Percentiles rank a stretch among this genome's conserved stretches.
Conservation (phyloP, 2,329 filamentous ascomycete species). For the Helicocarpus griseus region DNA sequence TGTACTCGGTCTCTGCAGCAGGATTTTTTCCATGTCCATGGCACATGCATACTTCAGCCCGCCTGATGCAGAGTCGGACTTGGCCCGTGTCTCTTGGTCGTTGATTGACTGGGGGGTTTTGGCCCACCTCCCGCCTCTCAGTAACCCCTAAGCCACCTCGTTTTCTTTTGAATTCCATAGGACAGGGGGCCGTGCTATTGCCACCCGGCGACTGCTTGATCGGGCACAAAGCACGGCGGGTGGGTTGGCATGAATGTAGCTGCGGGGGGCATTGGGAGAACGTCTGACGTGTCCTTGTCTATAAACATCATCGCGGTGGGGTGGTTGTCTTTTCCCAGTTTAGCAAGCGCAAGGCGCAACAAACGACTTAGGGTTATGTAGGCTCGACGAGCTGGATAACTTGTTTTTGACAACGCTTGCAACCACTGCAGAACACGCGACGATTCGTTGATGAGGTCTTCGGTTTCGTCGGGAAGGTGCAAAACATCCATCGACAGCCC, state of each 20-base stretch:
- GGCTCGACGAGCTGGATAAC: slow-evolving; percentile 22
- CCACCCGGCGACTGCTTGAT: not conserved
- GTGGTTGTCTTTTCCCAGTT: slow-evolving; percentile 3
- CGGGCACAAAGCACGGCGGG: not conserved
- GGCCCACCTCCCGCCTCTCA: not conserved
- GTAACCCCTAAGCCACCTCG: not conserved
- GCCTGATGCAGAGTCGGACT: too few relatives aligned
- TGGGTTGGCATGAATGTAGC: not conserved
- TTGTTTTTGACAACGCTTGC: slow-evolving; percentile 20
- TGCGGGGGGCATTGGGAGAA: not conserved
- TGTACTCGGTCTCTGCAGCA: too few relatives aligned
- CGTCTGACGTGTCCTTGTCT: not conserved
- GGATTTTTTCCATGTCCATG: too few relatives aligned
- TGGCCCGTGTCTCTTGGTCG: too few relatives aligned
- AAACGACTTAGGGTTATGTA: slow-evolving; percentile 11
- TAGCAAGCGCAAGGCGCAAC: slow-evolving; percentile 8
- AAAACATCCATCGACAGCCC: slow-evolving; percentile 23
- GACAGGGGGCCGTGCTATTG: not conserved
- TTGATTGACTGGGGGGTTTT: too few relatives aligned
- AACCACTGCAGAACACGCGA: slow-evolving; percentile 27
- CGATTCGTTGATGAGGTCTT: slow-evolving; percentile 18
- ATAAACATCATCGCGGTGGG: not conserved
- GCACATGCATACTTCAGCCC: too few relatives aligned
- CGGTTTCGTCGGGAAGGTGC: slow-evolving; percentile 17
- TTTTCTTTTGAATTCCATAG: not conserved